Evolutionary conservation across 1,284 basidiomycete genomes (phyloP).

Genomic region (Flammula alnicola): DNA sequence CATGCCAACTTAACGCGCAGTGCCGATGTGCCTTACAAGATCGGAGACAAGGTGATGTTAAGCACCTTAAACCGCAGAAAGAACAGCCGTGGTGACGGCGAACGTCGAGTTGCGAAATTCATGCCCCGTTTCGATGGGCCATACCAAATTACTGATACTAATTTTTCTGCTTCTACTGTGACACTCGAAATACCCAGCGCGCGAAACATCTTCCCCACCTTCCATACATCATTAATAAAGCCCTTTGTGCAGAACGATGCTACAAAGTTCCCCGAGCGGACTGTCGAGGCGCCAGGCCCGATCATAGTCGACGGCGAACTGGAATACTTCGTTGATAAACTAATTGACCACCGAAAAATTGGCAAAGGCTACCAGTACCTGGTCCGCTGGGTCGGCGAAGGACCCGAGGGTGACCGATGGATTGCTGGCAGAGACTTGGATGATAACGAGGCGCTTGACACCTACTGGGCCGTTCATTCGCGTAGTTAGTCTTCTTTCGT

Average conservation of each 20-base stretch:
- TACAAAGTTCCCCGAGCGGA: slow-evolving; percentile 2
- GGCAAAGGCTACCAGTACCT: slow-evolving; percentile 6
- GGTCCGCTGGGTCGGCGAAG: too few species aligned
- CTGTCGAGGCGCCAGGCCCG: background rate
- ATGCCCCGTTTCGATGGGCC: slow-evolving; percentile 20
- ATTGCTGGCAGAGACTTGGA: background rate
- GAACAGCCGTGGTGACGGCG: slow-evolving; percentile 3
- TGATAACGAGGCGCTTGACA: background rate
- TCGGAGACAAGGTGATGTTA: slow-evolving; percentile 15
- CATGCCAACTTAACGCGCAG: slow-evolving; percentile 12
- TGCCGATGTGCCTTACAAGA: background rate
- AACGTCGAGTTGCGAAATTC: slow-evolving; percentile 17
- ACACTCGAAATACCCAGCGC: too few species aligned
- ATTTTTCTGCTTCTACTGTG: slow-evolving; percentile 3
- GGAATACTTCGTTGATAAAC: slow-evolving; percentile 11
- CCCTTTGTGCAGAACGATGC: slow-evolving; percentile 13
- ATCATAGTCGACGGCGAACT: slow-evolving; percentile 3
- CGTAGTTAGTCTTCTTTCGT: too few species aligned
- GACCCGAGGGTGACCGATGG: background rate
- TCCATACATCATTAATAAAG: slow-evolving; percentile 12
- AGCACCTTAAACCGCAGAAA: slow-evolving; percentile 9
- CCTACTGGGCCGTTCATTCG: too few species aligned
- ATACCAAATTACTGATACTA: slow-evolving; percentile 3
- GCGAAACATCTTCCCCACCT: slow-evolving; percentile 5
- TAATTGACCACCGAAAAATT: slow-evolving; percentile 7